Conservation (phyloP, 2,329 filamentous ascomycete genomes). For the Aspergillus sp. region DNA sequence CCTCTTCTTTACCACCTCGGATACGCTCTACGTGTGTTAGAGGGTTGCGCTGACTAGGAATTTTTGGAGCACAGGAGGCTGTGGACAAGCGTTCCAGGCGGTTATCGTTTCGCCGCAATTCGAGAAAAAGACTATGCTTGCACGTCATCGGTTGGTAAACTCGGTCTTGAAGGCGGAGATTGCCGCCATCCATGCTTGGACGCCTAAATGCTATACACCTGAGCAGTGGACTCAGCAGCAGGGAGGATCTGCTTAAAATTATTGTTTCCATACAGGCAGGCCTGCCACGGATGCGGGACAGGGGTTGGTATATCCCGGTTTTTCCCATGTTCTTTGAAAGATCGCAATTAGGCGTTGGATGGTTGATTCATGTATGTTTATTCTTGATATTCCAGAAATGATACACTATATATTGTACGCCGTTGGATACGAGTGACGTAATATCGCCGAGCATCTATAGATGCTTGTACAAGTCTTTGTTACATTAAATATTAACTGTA, state of each 20-base stretch:
- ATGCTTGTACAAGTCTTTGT: neutral
- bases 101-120: constrained; percentile 71
- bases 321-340: constrained; percentile 12
- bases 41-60: neutral
- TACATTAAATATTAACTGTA: neutral
- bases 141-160: constrained; percentile 85
- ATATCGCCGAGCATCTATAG: neutral
- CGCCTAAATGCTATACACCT: constrained; percentile 87
- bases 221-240: constrained; percentile 74
- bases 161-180: constrained; percentile 81
- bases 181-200: constrained; percentile 90
- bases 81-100: constrained; percentile 69
- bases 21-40: neutral
- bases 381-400: constrained; percentile 3
- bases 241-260: constrained; percentile 11
- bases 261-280: neutral
- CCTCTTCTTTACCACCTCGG: neutral
- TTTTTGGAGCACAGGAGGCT: constrained; percentile 56
- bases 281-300: neutral
- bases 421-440: neutral
- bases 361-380: constrained; percentile 17
- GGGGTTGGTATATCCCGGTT: constrained; percentile 16
- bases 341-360: constrained; percentile 20
- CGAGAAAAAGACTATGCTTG: constrained; percentile 71
- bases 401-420: constrained; percentile 6